Base-by-base conservation (phyloP, 1,284 basidiomycete species). In the Irpex rosettiformis region DNA sequence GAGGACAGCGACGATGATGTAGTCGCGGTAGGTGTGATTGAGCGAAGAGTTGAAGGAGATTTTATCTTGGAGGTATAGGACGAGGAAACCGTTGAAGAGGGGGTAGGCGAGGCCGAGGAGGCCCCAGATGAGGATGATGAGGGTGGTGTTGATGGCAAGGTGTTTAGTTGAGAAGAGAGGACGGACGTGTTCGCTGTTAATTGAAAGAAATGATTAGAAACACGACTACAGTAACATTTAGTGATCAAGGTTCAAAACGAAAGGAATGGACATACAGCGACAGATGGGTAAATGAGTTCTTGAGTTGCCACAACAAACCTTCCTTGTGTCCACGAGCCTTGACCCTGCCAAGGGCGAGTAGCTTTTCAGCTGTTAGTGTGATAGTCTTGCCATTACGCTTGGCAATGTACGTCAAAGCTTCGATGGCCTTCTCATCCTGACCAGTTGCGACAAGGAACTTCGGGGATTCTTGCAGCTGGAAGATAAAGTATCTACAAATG, bases 391-490 rank as follows among this genome's bases (percentile, higher is more conserved):
- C 78, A 68, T 96, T 94, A 72, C 84, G 89, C 29, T 72, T 71
- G 1, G 91, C 92, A 18, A 94, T 80, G 28, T 77, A 77, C 60
- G 86, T 80, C 22, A 94, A 74, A 54, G 92, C 79, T 16, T 80
- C 80, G 24, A 94, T 83, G 0, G 91, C 92, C 54, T 87, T 82
- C 13, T 77, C 79, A 64, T 93, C 90, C 40, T 77, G 75, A 0
- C 90, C 90, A 58, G 85, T 82, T 4, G 84, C 84, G 69, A 93
- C 82, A 28, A 94, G 79, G 71, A 79, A 92, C 69, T 89, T 89
- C 3, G 89, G 89, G 57, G 85, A 86, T 70, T 93, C 90, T 58
- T 86, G 76, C 54, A 93, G 79, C n/a, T 78, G 75, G 76, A 92
- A 92, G 54, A 88, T 73, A 69, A 88, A 81, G 76, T 89, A 90